Evolutionary conservation across 2,329 filamentous ascomycete species (phyloP).

Genomic region (Phoma herbarum): DNA sequence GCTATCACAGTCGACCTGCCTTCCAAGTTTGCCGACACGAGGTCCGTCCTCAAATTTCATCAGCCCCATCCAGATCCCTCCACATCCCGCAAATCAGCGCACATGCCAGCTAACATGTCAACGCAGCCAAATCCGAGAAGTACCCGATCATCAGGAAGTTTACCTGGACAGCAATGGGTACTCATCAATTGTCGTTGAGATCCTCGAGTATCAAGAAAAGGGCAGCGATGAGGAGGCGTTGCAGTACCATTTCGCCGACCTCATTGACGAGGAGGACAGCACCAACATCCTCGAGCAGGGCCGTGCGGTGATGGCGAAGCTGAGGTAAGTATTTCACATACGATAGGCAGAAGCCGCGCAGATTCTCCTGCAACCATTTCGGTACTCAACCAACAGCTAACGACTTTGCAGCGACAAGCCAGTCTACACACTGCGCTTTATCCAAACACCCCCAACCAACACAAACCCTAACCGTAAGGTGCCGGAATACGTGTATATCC

Average conservation of each 20-base stretch:
- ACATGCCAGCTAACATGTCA: slow-evolving; percentile 10
- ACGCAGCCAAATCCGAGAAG: slow-evolving; percentile 72
- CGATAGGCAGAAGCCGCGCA: slow-evolving; percentile 8
- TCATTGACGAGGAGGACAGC: slow-evolving; percentile 51
- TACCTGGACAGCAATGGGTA: slow-evolving; percentile 86
- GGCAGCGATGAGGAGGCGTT: slow-evolving; percentile 73
- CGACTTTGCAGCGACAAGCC: slow-evolving; percentile 56
- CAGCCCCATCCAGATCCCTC: slow-evolving; percentile 6
- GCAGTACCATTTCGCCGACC: slow-evolving; percentile 60
- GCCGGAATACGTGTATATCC: slow-evolving; percentile 73
- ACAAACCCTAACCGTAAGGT: slow-evolving; percentile 41
- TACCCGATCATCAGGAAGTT: slow-evolving; percentile 90
- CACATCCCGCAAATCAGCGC: slow-evolving; percentile 20
- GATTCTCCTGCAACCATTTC: background rate
- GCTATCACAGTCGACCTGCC: slow-evolving; percentile 75
- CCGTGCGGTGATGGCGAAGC: slow-evolving; percentile 40
- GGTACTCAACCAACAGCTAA: slow-evolving; percentile 12
- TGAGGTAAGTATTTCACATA: slow-evolving; percentile 46
- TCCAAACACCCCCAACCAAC: slow-evolving; percentile 54
- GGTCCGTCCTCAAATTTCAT: slow-evolving; percentile 58
- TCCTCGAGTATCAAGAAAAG: slow-evolving; percentile 79
- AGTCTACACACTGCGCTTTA: slow-evolving; percentile 74
- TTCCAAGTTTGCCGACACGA: slow-evolving; percentile 74
- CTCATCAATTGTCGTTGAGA: slow-evolving; percentile 88
- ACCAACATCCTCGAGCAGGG: slow-evolving; percentile 48